Evolutionary conservation across 805 yeast species (phyloP).

Genomic region (Yarrowia sp.): DNA sequence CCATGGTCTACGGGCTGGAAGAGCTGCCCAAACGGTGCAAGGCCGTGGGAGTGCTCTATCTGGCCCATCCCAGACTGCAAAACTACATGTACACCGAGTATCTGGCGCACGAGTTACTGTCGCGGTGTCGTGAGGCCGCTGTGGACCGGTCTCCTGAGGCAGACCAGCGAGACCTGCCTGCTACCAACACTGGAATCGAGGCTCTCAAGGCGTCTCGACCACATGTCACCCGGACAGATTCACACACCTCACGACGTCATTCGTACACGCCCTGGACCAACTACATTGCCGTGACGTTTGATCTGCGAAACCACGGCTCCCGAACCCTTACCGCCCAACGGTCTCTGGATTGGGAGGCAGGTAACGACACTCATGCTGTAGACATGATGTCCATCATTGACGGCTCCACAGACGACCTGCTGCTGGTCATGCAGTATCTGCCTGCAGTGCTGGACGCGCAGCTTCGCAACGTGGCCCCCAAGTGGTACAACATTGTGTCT

Average conservation of each 20-base stretch:
- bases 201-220: not conserved
- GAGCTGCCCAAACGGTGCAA: conserved; percentile 25
- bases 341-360: conserved; percentile 47
- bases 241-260: conserved; percentile 28
- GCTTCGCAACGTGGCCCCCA: conserved; percentile 34
- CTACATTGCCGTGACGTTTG: conserved; percentile 50
- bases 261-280: conserved; percentile 28
- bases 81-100: conserved; percentile 42
- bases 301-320: conserved; percentile 55
- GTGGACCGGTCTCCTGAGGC: conserved; percentile 7
- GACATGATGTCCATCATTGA: conserved; percentile 51
- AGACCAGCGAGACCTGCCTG: conserved; percentile 8
- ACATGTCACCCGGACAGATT: not conserved
- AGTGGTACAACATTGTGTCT: conserved; percentile 40
- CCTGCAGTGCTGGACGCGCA: conserved; percentile 35
- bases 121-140: conserved; percentile 27
- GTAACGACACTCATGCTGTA: conserved; percentile 49
- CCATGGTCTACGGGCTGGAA: conserved; percentile 25
- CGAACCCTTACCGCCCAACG: conserved; percentile 40
- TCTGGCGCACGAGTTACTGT: conserved; percentile 42
- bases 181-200: conserved; percentile 9
- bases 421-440: conserved; percentile 44
- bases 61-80: conserved; percentile 48
- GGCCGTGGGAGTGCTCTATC: conserved; percentile 29
- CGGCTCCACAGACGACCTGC: conserved; percentile 47